Base-by-base conservation (phyloP, 306 rosid genomes). In the Delonix regia region DNA sequence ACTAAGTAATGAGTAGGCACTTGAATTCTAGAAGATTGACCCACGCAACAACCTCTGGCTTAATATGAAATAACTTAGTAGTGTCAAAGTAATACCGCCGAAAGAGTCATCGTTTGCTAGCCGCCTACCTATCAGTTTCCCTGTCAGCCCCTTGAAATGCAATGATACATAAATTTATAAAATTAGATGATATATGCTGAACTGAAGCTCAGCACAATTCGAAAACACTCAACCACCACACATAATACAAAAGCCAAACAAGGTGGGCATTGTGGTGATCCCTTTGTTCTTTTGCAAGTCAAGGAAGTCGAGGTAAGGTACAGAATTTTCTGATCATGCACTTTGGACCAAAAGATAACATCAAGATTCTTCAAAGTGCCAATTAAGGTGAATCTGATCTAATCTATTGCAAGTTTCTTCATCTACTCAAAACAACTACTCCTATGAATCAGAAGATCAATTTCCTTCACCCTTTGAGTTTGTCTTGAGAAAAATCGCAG, bases 71-170 rank as follows among this genome's bases (percentile, higher is more conserved):
- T 2, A 7, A 38, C 49, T 38, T 4, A n/a, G n/a, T 13, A 9
- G 66, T 66, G 86, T 78, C 80, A 75, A 86, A 74, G 28, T 15
- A 33, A 64, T 36, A 83, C 84, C 70, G 81, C 88, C 78, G 88
- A 85, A 85, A 74, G 84, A 74, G 86, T 79, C 91, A 49, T 83
- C 57, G 44, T 83, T 69, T 71, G 75, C 65, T 41, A 55, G 86
- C 87, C 68, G 79, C 41, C 22, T 62, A 57, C 72, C 69, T 3
- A 57, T 34, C 71, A 25, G n/a, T 27, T 28, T 25, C 27, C 30
- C 27, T 44, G 48, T 28, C 36, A 0, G 7, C 55, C 42, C 63
- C 75, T 71, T 42, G 28, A 56, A 56, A 24, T 4, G 63, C 30
- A 34, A 19, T 47, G 27, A 52, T 7, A 22, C 55, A 27, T 19